Evolutionary conservation across 805 yeast genomes (phyloP), one percentile per base, ranked within the genome.

Genomic region (Candida alai): DNA sequence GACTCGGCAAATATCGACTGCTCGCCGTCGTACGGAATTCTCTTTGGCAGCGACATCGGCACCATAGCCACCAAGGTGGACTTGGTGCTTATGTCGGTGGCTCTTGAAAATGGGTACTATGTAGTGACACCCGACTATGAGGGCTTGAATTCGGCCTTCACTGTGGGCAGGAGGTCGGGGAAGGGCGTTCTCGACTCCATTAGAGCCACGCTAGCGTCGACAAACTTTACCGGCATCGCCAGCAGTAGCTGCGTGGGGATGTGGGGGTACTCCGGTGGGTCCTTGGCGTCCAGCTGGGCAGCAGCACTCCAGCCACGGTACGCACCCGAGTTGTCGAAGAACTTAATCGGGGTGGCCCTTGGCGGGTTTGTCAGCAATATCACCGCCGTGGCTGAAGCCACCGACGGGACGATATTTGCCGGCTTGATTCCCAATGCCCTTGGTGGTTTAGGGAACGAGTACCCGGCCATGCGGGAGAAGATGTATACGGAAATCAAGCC

Each of bases 251-350:
- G 44, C 17, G 40, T 49, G 7, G 46, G 43, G 8, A 14, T 62
- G 28, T 63, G 60, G 60, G 70, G 70, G 1, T 64, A 56, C 31
- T 57, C 65, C 4, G 70, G 70, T 11, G 69, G 68, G 9, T 50
- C 65, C 2, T 40, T 62, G 23, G 65, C 69, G 7, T 34, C 59
- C 15, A 53, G 59, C 7, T 64, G 67, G 68, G 67, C 66, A 8
- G 56, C 64, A 4, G 51, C 57, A 8, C 41, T 59, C 18, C 65
- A 59, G 36, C 67, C 68, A 14, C 28, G 37, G 1, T 63, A 62
- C 35, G 67, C 68, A 10, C 60, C 62, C 4, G 68, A 64, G 41
- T 38, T 46, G 19, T 28, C 20, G 34, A 37, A 42, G 10, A 51
- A 35, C 35, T 52, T 41, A 6, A 34, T 40, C 12, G 70, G 68